Evolutionary conservation across 495 filamentous ascomycete genomes (phyloP).

Genomic region (Umbilicaria muhlenbergii): DNA sequence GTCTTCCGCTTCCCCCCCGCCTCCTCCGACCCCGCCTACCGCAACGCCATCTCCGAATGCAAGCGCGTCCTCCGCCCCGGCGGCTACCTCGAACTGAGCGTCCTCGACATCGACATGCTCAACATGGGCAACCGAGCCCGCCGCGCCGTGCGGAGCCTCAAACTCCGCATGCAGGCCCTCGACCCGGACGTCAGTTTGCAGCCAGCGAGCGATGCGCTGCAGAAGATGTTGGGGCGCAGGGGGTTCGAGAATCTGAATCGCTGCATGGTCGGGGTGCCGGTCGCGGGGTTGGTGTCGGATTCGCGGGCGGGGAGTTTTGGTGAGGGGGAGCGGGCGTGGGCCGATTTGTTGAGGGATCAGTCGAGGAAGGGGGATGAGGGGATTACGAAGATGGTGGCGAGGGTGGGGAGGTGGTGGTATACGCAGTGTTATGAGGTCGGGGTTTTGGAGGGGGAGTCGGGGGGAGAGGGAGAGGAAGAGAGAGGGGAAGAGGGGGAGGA

Average conservation of each 20-base stretch:
- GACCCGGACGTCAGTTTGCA: conserved; percentile 51
- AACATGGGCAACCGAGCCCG: conserved; percentile 70
- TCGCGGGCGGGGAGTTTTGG: conserved; percentile 20
- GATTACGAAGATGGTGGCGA: conserved; percentile 81
- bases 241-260: conserved; percentile 77
- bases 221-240: conserved; percentile 55
- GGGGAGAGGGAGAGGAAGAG: conserved; percentile 76
- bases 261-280: conserved; percentile 80
- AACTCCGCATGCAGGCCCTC: conserved; percentile 53
- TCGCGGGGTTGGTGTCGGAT: conserved; percentile 50
- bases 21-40: conserved; percentile 56
- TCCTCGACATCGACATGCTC: conserved; percentile 75
- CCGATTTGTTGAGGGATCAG: conserved; percentile 54
- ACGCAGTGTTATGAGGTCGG: conserved; percentile 73
- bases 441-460: conserved; percentile 34
- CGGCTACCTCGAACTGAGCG: conserved; percentile 74
- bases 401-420: conserved; percentile 95
- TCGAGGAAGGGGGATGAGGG: conserved; percentile 51
- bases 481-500: conserved; percentile 94
- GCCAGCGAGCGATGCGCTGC: conserved; percentile 61
- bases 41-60: conserved; percentile 70
- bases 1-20: conserved; percentile 77
- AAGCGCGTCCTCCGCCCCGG: conserved; percentile 82
- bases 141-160: conserved; percentile 59
- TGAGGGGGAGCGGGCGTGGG: conserved; percentile 40